phyloP scores from a whole-genome alignment of 768 basidiomycete species.

The Russula olivacea region DNA sequence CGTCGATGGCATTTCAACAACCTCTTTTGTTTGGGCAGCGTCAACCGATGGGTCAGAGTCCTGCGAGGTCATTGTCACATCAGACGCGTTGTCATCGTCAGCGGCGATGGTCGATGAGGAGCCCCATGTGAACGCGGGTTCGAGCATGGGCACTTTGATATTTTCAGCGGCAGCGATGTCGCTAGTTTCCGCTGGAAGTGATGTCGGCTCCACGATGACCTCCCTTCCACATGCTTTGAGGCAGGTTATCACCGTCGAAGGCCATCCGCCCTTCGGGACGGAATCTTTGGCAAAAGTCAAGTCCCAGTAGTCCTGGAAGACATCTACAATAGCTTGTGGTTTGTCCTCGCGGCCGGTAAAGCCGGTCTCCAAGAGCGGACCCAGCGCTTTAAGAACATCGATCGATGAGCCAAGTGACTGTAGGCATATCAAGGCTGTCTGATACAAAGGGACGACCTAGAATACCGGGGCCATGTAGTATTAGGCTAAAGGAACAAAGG shows the following conservation, averaged over 20 bases:
- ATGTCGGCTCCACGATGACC: constrained; percentile 13
- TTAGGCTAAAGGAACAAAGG: constrained; percentile 10
- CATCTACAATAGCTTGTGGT: constrained; percentile 39
- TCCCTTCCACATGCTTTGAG: constrained; percentile 27
- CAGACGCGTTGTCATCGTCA: constrained; percentile 19
- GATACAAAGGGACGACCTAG: constrained; percentile 60
- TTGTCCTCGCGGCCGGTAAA: constrained; percentile 49
- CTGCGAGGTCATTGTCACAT: constrained; percentile 1
- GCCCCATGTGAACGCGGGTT: constrained; percentile 11
- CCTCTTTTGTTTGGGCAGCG: background rate
- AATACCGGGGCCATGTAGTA: background rate
- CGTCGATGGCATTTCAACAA: constrained; percentile 14
- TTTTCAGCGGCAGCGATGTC: background rate
- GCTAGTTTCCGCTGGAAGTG: background rate
- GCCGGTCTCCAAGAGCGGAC: constrained; percentile 49
- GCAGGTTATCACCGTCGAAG: constrained; percentile 39
- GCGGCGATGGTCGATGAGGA: constrained; percentile 20
- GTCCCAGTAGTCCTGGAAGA: constrained; percentile 62
- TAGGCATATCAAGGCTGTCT: constrained; percentile 49
- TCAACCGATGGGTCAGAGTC: constrained; percentile 6
- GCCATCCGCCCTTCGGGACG: constrained; percentile 50
- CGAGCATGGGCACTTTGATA: background rate
- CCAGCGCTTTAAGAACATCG: constrained; percentile 42
- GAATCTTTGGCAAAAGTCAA: constrained; percentile 38
- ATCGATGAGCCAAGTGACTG: constrained; percentile 40